Percentiles rank a stretch among this genome's conserved stretches.
phyloP scores from a whole-genome alignment of 352 stramenopile species.

The Hyaloperonospora brassicae region DNA sequence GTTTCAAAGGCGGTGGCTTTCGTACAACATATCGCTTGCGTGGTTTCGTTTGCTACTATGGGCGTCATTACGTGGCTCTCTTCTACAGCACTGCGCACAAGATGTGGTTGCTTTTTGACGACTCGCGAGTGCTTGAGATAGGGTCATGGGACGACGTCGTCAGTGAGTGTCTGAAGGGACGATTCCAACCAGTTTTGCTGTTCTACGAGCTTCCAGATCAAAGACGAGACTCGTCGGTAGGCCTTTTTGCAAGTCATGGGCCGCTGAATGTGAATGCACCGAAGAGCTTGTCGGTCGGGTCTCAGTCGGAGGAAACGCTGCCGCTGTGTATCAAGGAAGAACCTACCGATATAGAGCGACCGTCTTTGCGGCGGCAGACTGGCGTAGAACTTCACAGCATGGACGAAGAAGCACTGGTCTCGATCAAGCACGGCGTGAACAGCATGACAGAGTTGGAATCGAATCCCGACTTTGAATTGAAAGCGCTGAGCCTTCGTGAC shows the following conservation, averaged over 20 bases:
- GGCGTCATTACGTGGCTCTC: slow-evolving; percentile 70
- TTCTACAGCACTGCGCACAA: slow-evolving; percentile 84
- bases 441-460: slow-evolving; percentile 40
- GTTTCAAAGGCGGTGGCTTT: slow-evolving; percentile 62
- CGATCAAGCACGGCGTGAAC: slow-evolving; percentile 9
- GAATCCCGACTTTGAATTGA: slow-evolving; percentile 46
- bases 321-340: slow-evolving; percentile 53
- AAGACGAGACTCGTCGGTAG: slow-evolving; percentile 77
- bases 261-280: slow-evolving; percentile 24
- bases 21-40: slow-evolving; percentile 70
- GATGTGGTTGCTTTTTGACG: slow-evolving; percentile 82
- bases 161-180: slow-evolving; percentile 60
- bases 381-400: slow-evolving; percentile 27
- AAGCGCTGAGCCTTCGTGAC: slow-evolving; percentile 37
- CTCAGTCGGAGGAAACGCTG: slow-evolving; percentile 40
- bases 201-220: slow-evolving; percentile 82
- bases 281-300: slow-evolving; percentile 59
- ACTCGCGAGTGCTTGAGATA: slow-evolving; percentile 70
- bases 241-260: slow-evolving; percentile 36
- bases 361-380: slow-evolving; percentile 27
- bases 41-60: slow-evolving; percentile 83
- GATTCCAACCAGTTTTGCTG: slow-evolving; percentile 76
- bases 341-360: slow-evolving; percentile 30
- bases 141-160: slow-evolving; percentile 73
- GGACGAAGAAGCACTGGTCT: slow-evolving; percentile 25